Conservation (phyloP, 177 flowering plant species). For the Vitis hybrid region DNA sequence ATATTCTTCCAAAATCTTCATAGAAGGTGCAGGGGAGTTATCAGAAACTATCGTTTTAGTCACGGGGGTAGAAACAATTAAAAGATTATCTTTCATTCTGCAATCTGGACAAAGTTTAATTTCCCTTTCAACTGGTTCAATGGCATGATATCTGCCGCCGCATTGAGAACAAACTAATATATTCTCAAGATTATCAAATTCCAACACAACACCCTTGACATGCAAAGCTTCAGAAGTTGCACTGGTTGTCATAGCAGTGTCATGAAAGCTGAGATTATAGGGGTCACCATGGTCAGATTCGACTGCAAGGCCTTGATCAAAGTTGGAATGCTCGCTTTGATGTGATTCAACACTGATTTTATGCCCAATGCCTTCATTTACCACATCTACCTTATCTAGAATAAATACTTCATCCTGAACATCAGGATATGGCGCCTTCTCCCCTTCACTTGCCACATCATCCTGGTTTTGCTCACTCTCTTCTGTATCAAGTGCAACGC, state of each 20-base stretch:
- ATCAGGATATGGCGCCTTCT: slow-evolving; percentile 37
- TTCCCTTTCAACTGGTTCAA: slow-evolving; percentile 31
- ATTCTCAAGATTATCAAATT: slow-evolving; percentile 26
- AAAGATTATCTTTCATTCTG: slow-evolving; percentile 26
- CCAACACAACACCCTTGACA: slow-evolving; percentile 25
- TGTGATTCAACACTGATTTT: slow-evolving; percentile 26
- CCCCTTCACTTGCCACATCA: slow-evolving; percentile 42
- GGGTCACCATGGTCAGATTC: slow-evolving; percentile 27
- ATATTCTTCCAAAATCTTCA: slow-evolving; percentile 22
- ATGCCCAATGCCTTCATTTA: slow-evolving; percentile 28
- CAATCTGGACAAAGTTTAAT: slow-evolving; percentile 51
- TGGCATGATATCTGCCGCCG: slow-evolving; percentile 30
- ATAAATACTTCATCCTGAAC: slow-evolving; percentile 57
- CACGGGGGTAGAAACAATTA: slow-evolving; percentile 13
- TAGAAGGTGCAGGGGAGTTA: slow-evolving; percentile 15
- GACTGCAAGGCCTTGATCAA: slow-evolving; percentile 23
- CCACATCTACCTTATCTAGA: slow-evolving; percentile 59
- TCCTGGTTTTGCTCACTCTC: slow-evolving; percentile 65
- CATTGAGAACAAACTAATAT: slow-evolving; percentile 52
- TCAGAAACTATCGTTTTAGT: slow-evolving; percentile 10
- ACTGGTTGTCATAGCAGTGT: slow-evolving; percentile 15
- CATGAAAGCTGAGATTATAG: slow-evolving; percentile 26
- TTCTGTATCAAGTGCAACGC: slow-evolving; percentile 64
- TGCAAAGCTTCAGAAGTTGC: slow-evolving; percentile 26
- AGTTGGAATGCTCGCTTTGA: slow-evolving; percentile 19